Evolutionary conservation across 306 rosid species (phyloP).

Genomic region (Trifolium fragiferum): DNA sequence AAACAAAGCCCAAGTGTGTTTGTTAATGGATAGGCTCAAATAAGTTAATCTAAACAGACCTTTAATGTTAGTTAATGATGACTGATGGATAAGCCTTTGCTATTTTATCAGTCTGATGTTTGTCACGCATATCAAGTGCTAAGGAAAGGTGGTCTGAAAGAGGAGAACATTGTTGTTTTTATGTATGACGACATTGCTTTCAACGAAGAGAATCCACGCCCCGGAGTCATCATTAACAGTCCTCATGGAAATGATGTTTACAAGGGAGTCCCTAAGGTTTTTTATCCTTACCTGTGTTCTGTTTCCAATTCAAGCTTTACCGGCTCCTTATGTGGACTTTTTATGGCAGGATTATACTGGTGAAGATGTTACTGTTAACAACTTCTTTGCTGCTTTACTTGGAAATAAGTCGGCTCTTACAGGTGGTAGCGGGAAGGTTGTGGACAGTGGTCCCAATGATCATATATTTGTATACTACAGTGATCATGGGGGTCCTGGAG

Average conservation of each 20-base stretch:
- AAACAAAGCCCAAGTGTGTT: neutral
- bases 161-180: slow-evolving; percentile 89
- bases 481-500: slow-evolving; percentile 97
- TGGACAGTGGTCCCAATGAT: slow-evolving; percentile 91
- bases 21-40: neutral
- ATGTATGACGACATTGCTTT: slow-evolving; percentile 95
- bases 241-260: slow-evolving; percentile 89
- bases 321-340: slow-evolving; percentile 20
- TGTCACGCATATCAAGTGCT: slow-evolving; percentile 97
- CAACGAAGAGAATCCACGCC: slow-evolving; percentile 82
- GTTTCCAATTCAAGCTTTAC: neutral
- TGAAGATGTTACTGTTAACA: slow-evolving; percentile 74
- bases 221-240: slow-evolving; percentile 84
- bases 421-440: slow-evolving; percentile 95
- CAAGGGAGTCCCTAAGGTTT: slow-evolving; percentile 93
- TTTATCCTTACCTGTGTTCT: neutral
- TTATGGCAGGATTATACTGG: slow-evolving; percentile 83
- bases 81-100: neutral
- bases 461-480: slow-evolving; percentile 85
- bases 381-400: slow-evolving; percentile 83
- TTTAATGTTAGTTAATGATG: neutral
- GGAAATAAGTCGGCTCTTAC: slow-evolving; percentile 80
- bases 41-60: neutral
- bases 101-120: slow-evolving; percentile 70
- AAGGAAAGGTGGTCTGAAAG: slow-evolving; percentile 83